phyloP scores from a whole-genome alignment of 2,329 filamentous ascomycete genomes.

The Phaeophleospora eucalypticola region DNA sequence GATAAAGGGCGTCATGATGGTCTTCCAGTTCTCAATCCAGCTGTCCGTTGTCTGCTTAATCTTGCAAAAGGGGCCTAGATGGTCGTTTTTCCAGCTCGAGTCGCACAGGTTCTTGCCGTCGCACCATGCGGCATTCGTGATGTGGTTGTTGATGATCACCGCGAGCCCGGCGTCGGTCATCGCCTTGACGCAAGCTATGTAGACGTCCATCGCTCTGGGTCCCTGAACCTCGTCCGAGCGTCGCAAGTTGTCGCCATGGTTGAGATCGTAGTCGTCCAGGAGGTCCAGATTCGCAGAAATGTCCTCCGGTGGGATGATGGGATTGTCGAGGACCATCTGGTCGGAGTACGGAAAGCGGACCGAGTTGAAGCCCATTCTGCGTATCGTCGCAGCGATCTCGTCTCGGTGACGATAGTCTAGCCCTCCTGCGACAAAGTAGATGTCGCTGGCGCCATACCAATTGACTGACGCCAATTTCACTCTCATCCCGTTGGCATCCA shows the following conservation, averaged over 20 bases:
- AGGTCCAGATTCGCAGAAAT: slow-evolving; percentile 60
- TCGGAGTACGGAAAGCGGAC: slow-evolving; percentile 66
- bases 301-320: slow-evolving; percentile 48
- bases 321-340: slow-evolving; percentile 61
- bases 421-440: slow-evolving; percentile 61
- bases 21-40: slow-evolving; percentile 64
- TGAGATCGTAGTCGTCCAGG: slow-evolving; percentile 28
- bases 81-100: slow-evolving; percentile 62
- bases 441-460: slow-evolving; percentile 68
- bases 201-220: slow-evolving; percentile 56
- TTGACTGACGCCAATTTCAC: slow-evolving; percentile 64
- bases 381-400: slow-evolving; percentile 58
- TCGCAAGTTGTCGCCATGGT: slow-evolving; percentile 7
- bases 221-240: slow-evolving; percentile 31
- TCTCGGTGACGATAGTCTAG: slow-evolving; percentile 60
- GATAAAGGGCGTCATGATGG: slow-evolving; percentile 57
- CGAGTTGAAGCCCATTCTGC: slow-evolving; percentile 63
- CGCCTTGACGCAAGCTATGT: slow-evolving; percentile 54
- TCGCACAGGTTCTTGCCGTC: slow-evolving; percentile 66
- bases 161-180: slow-evolving; percentile 60
- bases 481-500: slow-evolving; percentile 54
- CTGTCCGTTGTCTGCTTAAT: slow-evolving; percentile 60
- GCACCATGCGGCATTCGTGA: slow-evolving; percentile 65
- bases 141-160: slow-evolving; percentile 67
- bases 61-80: slow-evolving; percentile 57